These are phyloP conservation scores for Galerina marginata DNA, from an alignment of 768 basidiomycete species.

Conservation along the genomic window DNA sequence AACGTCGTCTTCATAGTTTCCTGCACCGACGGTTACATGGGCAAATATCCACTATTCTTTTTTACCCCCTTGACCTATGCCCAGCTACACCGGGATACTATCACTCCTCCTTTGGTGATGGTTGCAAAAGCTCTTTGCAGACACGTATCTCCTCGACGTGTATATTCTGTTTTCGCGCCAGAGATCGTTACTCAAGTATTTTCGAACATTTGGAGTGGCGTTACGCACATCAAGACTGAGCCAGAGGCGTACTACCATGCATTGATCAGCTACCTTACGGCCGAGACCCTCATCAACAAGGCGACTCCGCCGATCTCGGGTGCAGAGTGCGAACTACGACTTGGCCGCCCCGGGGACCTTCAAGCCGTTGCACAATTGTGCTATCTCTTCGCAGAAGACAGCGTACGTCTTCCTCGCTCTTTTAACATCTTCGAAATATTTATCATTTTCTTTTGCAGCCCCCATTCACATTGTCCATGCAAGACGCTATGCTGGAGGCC, in stretches of 20 bases:
- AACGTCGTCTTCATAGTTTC: conserved; percentile 60
- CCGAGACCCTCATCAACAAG: conserved; percentile 37
- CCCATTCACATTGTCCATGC: conserved; percentile 56
- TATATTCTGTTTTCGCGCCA: conserved; percentile 72
- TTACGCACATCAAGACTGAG: conserved; percentile 44
- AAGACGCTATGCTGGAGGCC: conserved; percentile 57
- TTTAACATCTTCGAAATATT: not conserved
- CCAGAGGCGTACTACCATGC: conserved; percentile 65
- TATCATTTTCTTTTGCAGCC: conserved; percentile 38
- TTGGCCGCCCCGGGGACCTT: conserved; percentile 45
- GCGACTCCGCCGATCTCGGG: conserved; percentile 13
- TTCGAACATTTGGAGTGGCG: conserved; percentile 49
- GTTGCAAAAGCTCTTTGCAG: conserved; percentile 47
- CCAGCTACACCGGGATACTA: conserved; percentile 39
- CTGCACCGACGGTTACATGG: conserved; percentile 60
- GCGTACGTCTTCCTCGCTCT: conserved; percentile 46
- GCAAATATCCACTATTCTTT: conserved; percentile 71
- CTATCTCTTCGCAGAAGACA: conserved; percentile 58
- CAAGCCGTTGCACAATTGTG: conserved; percentile 52
- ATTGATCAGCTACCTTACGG: conserved; percentile 60
- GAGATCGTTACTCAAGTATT: conserved; percentile 53
- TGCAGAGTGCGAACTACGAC: conserved; percentile 44
- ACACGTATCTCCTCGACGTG: conserved; percentile 25
- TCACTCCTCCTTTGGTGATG: conserved; percentile 44
- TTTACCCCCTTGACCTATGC: conserved; percentile 49